These are phyloP conservation scores for Mycena pura DNA, from an alignment of 768 basidiomycete species.

Conservation along the genomic window DNA sequence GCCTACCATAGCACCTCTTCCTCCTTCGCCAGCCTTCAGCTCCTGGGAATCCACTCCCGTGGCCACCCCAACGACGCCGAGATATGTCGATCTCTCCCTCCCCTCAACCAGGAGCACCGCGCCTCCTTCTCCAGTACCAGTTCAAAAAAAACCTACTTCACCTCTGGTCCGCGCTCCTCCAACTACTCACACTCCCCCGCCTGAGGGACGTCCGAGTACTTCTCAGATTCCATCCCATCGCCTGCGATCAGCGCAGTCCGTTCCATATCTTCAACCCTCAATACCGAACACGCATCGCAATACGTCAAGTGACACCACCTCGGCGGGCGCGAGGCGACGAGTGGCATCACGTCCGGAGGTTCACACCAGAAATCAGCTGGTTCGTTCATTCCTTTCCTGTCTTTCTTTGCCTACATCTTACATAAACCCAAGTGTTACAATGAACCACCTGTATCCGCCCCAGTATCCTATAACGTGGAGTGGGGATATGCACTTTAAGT, in stretches of 20 bases:
- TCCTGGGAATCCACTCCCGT: constrained; percentile 51
- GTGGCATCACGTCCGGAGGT: background rate
- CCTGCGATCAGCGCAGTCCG: constrained; percentile 17
- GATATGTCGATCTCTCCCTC: constrained; percentile 14
- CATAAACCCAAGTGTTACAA: background rate
- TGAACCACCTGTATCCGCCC: constrained; percentile 4
- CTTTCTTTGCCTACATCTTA: constrained; percentile 14
- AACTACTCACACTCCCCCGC: constrained; percentile 41
- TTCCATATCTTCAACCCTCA: constrained; percentile 9
- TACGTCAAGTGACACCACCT: constrained; percentile 15
- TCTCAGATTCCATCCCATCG: background rate
- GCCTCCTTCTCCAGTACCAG: constrained; percentile 26
- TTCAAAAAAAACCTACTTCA: constrained; percentile 34
- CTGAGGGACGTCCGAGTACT: background rate
- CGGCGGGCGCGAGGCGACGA: background rate
- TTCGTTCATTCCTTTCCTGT: background rate
- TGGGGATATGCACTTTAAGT: constrained; percentile 53
- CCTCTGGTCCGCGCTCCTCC: constrained; percentile 45
- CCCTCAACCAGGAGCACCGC: constrained; percentile 17
- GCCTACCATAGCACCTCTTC: constrained; percentile 36
- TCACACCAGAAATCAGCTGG: background rate
- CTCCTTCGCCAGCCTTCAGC: constrained; percentile 40
- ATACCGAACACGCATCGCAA: constrained; percentile 12
- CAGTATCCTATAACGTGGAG: constrained; percentile 39
- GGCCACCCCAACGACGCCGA: constrained; percentile 48